These are phyloP conservation scores for Citrus reticulata DNA, from an alignment of 345 rosid genomes.

Conservation along the genomic window DNA sequence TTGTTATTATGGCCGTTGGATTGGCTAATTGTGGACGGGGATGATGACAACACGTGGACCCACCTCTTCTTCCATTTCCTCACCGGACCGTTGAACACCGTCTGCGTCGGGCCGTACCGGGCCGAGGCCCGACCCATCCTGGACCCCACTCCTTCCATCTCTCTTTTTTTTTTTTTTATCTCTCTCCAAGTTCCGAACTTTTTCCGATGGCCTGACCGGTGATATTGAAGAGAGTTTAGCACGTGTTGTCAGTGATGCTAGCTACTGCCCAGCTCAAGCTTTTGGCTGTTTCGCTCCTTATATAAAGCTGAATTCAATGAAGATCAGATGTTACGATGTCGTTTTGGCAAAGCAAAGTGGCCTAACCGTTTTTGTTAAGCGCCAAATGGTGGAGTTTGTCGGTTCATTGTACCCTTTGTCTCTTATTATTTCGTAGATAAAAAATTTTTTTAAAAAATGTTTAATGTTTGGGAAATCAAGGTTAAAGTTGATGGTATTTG, in stretches of 20 bases:
- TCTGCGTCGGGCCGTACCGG: conserved; percentile 62
- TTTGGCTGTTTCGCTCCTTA: not conserved
- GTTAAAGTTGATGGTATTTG: too few relatives aligned
- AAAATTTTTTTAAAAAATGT: too few relatives aligned
- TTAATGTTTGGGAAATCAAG: too few relatives aligned
- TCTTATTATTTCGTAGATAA: too few relatives aligned
- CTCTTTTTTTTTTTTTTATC: not conserved
- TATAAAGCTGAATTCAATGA: not conserved
- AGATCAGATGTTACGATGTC: not conserved
- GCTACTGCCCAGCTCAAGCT: not conserved
- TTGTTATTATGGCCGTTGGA: conserved; percentile 38
- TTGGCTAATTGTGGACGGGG: conserved; percentile 30
- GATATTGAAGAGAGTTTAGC: too few relatives aligned
- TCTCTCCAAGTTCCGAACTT: not conserved
- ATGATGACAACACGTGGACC: conserved; percentile 70
- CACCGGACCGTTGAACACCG: conserved; percentile 85
- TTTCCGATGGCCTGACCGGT: not conserved
- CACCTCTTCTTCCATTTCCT: conserved; percentile 98
- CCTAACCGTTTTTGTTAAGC: conserved; percentile 3
- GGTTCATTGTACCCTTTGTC: not conserved
- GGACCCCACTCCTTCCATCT: conserved; percentile 89
- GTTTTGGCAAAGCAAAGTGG: not conserved
- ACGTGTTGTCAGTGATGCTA: not conserved
- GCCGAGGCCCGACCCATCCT: conserved; percentile 81
- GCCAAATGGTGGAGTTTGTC: conserved; percentile 9